A percentile compares a stretch with the other conserved stretches of the same genome.
Conservation (phyloP, 257 asterid genomes). For the Rhazya stricta region DNA sequence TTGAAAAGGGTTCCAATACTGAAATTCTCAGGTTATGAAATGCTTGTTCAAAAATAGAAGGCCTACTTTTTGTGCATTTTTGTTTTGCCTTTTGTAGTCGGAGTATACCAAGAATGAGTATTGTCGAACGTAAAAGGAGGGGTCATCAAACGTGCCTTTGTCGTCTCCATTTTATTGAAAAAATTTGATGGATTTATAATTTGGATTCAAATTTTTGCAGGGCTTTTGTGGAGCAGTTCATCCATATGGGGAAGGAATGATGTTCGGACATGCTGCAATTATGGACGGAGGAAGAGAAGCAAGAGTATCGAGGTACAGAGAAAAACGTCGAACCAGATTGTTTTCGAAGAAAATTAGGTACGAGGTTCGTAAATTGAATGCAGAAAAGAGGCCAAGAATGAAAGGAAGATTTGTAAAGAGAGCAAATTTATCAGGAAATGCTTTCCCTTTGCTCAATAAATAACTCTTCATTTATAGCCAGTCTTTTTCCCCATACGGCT, state of each 20-base stretch:
- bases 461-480: constrained; percentile 16
- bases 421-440: constrained; percentile 38
- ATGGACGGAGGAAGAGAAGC: constrained; percentile 77
- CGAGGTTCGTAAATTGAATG: constrained; percentile 89
- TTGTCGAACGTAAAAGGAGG: not conserved
- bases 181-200: not conserved
- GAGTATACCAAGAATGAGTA: not conserved
- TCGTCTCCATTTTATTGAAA: not conserved
- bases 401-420: constrained; percentile 95
- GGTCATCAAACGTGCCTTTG: not conserved
- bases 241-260: constrained; percentile 38
- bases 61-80: not conserved
- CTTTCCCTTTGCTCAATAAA: constrained; percentile 36
- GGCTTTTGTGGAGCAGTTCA: constrained; percentile 47
- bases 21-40: not conserved
- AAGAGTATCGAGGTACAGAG: constrained; percentile 77
- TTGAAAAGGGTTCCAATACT: no score
- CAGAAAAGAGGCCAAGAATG: constrained; percentile 94
- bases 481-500: not conserved
- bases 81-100: not conserved
- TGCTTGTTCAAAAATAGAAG: not conserved
- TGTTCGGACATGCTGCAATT: constrained; percentile 25
- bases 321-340: constrained; percentile 76
- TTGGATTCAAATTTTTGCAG: constrained; percentile 24
- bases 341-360: constrained; percentile 88